phyloP scores from a whole-genome alignment of 768 basidiomycete genomes.

The Tulasnella sp. region DNA sequence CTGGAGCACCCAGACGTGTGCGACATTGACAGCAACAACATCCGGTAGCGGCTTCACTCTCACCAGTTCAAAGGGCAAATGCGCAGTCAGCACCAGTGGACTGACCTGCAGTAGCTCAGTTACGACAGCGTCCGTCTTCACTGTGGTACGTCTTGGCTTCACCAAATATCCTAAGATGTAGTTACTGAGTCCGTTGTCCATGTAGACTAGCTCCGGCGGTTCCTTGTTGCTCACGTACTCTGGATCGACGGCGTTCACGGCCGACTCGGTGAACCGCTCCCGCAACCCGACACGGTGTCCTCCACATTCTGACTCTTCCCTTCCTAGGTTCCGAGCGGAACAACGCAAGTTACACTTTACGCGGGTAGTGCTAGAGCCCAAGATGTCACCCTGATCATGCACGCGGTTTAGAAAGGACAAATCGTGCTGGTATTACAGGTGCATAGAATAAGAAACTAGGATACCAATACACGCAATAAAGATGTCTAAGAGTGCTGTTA shows the following conservation, averaged over 20 bases:
- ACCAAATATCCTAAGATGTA: not conserved
- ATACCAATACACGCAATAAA: not conserved
- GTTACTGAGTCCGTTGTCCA: not conserved
- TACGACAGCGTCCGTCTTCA: too few relatives aligned
- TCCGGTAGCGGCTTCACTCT: too few relatives aligned
- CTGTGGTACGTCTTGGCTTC: slow-evolving; percentile 43
- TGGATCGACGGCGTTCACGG: slow-evolving; percentile 51
- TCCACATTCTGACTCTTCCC: not conserved
- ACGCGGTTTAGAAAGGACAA: not conserved
- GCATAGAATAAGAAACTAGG: not conserved
- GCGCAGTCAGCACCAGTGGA: too few relatives aligned
- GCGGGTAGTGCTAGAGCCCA: slow-evolving; percentile 5
- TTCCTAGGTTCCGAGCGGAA: slow-evolving; percentile 23
- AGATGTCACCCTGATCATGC: slow-evolving; percentile 17
- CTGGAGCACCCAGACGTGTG: too few relatives aligned
- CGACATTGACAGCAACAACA: too few relatives aligned
- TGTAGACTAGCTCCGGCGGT: slow-evolving; percentile 47
- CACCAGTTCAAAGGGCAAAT: too few relatives aligned
- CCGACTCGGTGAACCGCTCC: slow-evolving; percentile 36
- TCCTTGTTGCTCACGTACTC: slow-evolving; percentile 48
- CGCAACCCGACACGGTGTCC: not conserved
- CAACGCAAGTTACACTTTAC: slow-evolving; percentile 22
- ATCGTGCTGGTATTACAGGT: not conserved
- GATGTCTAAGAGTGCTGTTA: not conserved
- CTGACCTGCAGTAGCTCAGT: too few relatives aligned